phyloP scores from a whole-genome alignment of 2,329 filamentous ascomycete genomes.

The Lachnellula arida region DNA sequence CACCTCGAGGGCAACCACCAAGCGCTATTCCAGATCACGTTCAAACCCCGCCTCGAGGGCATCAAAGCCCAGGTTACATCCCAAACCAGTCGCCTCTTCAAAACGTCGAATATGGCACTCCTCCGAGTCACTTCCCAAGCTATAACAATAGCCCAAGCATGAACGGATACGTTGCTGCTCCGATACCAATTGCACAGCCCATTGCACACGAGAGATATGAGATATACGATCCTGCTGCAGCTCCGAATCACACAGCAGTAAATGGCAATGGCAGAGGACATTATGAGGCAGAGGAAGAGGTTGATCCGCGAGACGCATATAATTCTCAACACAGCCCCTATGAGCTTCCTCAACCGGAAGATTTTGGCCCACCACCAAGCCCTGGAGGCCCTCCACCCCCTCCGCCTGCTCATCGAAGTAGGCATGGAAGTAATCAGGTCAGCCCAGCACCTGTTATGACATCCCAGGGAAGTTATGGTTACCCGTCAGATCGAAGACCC shows the following conservation, averaged over 20 bases:
- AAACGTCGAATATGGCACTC: constrained; percentile 39
- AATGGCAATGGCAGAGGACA: constrained; percentile 7
- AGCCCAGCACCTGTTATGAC: constrained; percentile 20
- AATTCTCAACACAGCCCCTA: constrained; percentile 21
- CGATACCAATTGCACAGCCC: constrained; percentile 15
- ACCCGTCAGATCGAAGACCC: constrained; percentile 13
- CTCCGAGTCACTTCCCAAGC: constrained; percentile 19
- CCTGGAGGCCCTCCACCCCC: constrained; percentile 32
- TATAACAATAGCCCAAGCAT: constrained; percentile 20
- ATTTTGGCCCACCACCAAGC: constrained; percentile 29
- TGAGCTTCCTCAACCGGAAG: constrained; percentile 25
- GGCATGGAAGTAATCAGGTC: constrained; percentile 18
- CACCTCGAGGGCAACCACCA: constrained; percentile 39
- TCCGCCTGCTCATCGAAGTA: constrained; percentile 30
- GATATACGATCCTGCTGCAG: constrained; percentile 21
- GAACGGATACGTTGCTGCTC: constrained; percentile 16
- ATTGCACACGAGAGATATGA: constrained; percentile 24
- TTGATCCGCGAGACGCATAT: constrained; percentile 23
- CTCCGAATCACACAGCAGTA: constrained; percentile 16
- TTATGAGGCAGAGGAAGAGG: constrained; percentile 20
- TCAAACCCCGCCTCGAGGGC: constrained; percentile 46
- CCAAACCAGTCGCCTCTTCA: constrained; percentile 51
- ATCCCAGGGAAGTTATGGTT: constrained; percentile 22
- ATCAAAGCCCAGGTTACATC: constrained; percentile 42
- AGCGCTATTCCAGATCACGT: constrained; percentile 25